These are phyloP conservation scores for Eragrostis curvula DNA, from an alignment of 176 grass and related monocot genomes.

Conservation along the genomic window DNA sequence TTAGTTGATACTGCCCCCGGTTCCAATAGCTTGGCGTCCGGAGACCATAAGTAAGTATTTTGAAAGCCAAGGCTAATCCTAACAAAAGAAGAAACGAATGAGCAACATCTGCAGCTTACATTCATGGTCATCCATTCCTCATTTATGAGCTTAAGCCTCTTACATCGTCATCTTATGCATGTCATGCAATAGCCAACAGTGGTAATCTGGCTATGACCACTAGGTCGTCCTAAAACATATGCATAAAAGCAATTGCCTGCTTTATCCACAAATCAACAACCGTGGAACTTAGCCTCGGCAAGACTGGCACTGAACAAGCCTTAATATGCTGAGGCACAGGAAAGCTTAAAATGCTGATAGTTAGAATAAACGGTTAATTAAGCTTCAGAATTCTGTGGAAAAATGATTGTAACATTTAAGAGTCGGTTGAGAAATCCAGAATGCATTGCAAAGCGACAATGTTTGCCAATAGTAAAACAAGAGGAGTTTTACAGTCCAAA, in stretches of 20 bases:
- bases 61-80: background rate
- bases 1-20: no score
- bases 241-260: background rate
- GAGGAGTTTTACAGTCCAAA: no score
- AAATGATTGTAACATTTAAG: background rate
- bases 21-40: background rate
- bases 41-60: background rate
- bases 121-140: background rate
- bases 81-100: constrained; percentile 1
- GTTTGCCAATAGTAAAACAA: background rate
- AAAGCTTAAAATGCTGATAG: background rate
- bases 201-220: background rate
- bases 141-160: background rate
- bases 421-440: background rate
- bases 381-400: background rate
- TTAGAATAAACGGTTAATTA: background rate
- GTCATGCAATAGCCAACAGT: background rate
- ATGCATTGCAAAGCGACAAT: background rate
- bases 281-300: background rate
- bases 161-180: background rate
- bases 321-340: background rate
- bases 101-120: background rate
- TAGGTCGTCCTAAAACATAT: background rate
- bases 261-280: background rate
- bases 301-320: background rate